Evolutionary conservation across 2,329 filamentous ascomycete species (phyloP).

Genomic region (Botryotinia narcissicola): DNA sequence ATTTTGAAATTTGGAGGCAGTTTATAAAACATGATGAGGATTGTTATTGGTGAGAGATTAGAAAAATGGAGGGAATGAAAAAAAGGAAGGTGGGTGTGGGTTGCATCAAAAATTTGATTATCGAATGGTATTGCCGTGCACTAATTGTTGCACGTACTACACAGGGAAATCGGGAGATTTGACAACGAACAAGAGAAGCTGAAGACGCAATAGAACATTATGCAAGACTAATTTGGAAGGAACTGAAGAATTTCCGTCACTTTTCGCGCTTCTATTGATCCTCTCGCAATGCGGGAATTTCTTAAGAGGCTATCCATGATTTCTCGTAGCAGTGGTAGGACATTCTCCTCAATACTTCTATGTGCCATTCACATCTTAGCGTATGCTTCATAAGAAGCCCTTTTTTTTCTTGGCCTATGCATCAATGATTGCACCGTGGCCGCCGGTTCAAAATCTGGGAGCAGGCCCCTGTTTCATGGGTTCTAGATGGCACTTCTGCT

Average conservation of each 20-base stretch:
- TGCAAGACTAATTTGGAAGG: not conserved
- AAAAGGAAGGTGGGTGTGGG: not conserved
- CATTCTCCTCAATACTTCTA: accelerated
- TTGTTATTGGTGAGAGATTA: not conserved
- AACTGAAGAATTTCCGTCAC: not conserved
- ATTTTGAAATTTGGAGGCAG: not conserved
- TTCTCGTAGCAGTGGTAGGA: not conserved
- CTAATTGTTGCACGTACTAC: not conserved
- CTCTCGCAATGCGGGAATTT: not conserved
- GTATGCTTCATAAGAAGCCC: not conserved
- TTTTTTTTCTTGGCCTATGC: not conserved
- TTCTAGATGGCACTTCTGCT: not conserved
- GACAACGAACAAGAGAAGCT: not conserved
- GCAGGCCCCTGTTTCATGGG: too few species aligned
- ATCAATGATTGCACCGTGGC: not conserved
- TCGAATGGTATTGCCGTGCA: not conserved
- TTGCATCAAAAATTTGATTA: not conserved
- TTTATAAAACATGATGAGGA: not conserved
- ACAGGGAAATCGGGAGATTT: not conserved
- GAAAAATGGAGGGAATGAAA: not conserved
- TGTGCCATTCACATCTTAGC: not conserved
- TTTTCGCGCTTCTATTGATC: not conserved
- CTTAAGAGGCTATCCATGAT: not conserved
- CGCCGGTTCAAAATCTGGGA: not conserved
- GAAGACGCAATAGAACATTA: not conserved